A percentile compares a stretch with the other conserved stretches of the same genome.
These are phyloP conservation scores for Lyophyllum semitale DNA, from an alignment of 768 basidiomycete species.

Conservation along the genomic window DNA sequence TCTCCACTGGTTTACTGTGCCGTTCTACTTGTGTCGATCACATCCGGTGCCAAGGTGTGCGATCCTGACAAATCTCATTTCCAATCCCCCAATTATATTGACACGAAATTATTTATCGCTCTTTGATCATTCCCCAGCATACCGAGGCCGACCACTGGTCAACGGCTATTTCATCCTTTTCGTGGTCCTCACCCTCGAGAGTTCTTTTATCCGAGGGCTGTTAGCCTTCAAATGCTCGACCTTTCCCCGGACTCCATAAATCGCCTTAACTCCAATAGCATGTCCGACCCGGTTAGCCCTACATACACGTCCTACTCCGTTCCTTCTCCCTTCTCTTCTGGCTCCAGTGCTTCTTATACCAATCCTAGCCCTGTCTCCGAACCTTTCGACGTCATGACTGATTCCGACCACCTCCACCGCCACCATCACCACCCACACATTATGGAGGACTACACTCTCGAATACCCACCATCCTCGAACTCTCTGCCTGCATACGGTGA, in stretches of 20 bases:
- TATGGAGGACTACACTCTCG: constrained; percentile 14
- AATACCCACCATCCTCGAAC: constrained; percentile 13
- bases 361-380: constrained; percentile 40
- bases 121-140: constrained; percentile 8
- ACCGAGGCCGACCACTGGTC: neutral
- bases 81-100: constrained; percentile 16
- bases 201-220: constrained; percentile 7
- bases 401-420: constrained; percentile 9
- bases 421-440: constrained; percentile 2
- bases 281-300: constrained; percentile 33
- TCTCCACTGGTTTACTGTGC: neutral
- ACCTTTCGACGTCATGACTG: constrained; percentile 15
- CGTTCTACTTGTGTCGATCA: constrained; percentile 23
- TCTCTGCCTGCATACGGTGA: constrained; percentile 19
- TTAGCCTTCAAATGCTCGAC: constrained; percentile 11
- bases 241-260: constrained; percentile 4
- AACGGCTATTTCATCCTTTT: neutral
- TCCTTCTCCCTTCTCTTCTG: constrained; percentile 41
- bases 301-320: constrained; percentile 38
- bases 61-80: constrained; percentile 20
- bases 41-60: constrained; percentile 24
- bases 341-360: constrained; percentile 33
- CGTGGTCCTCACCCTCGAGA: neutral
- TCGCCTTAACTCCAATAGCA: constrained; percentile 13
- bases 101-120: constrained; percentile 12